phyloP scores from a whole-genome alignment of 2,329 filamentous ascomycete genomes.

The Colletotrichum nymphaeae region DNA sequence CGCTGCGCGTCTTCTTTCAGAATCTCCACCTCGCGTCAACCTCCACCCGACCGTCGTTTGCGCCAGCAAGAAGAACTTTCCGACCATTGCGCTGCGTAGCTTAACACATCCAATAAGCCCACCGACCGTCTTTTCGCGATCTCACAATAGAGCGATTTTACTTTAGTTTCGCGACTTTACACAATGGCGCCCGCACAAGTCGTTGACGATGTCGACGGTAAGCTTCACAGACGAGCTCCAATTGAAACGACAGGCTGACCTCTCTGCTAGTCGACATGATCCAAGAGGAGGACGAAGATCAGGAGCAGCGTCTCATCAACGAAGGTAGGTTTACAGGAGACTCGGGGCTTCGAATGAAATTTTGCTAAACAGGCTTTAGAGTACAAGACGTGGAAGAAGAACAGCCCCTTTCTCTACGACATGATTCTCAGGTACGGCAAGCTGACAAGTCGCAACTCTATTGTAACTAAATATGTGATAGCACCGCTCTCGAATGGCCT shows the following conservation, averaged over 20 bases:
- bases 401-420: constrained; percentile 97
- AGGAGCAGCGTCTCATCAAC: constrained; percentile 90
- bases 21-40: constrained; percentile 30
- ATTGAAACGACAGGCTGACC: constrained; percentile 33
- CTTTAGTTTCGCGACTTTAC: neutral
- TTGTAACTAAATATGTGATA: constrained; percentile 42
- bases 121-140: neutral
- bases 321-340: constrained; percentile 69
- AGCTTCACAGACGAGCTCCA: constrained; percentile 12
- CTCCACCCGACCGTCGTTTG: constrained; percentile 14
- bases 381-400: constrained; percentile 99
- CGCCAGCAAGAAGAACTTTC: constrained; percentile 27
- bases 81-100: neutral
- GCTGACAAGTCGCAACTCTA: neutral
- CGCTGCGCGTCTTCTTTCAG: constrained; percentile 24
- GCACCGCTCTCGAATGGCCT: constrained; percentile 95
- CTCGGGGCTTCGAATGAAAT: neutral
- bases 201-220: constrained; percentile 63
- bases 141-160: neutral
- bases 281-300: constrained; percentile 77
- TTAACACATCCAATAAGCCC: neutral
- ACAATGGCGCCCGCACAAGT: constrained; percentile 61
- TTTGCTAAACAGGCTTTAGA: constrained; percentile 62
- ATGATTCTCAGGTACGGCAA: constrained; percentile 83
- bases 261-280: constrained; percentile 56